Evolutionary conservation across 148 eudicot genomes (phyloP).

Genomic region (Agrostemma githago): DNA sequence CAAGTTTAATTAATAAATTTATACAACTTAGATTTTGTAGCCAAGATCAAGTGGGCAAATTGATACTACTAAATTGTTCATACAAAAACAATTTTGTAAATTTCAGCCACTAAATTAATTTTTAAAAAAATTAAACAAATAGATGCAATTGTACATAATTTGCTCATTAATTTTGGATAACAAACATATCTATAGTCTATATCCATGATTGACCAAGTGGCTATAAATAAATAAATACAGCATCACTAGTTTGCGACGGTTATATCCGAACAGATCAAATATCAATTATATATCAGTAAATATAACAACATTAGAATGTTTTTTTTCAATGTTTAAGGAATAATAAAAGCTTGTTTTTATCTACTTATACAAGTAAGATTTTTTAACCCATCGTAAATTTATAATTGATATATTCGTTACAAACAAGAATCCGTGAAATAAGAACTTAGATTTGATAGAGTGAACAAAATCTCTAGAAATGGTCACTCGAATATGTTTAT

Average conservation of each 20-base stretch:
- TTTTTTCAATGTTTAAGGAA: too few relatives aligned
- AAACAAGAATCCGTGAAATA: too few relatives aligned
- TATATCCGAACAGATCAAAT: too few relatives aligned
- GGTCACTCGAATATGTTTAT: not conserved
- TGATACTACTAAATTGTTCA: not conserved
- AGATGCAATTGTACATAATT: too few relatives aligned
- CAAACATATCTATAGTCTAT: not conserved
- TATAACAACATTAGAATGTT: too few relatives aligned
- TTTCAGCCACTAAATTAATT: not conserved
- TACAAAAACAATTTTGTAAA: too few relatives aligned
- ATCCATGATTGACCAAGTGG: not conserved
- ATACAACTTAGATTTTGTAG: too few relatives aligned
- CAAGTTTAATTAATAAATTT: not conserved
- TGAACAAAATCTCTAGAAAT: not conserved
- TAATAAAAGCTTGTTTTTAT: too few relatives aligned
- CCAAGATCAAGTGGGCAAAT: not conserved
- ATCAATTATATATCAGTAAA: too few relatives aligned
- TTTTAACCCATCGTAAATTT: too few relatives aligned
- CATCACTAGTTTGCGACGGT: not conserved
- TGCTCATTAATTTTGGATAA: not conserved
- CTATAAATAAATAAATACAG: not conserved
- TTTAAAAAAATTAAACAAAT: not conserved
- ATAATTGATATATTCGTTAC: too few relatives aligned
- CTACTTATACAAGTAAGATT: too few relatives aligned
- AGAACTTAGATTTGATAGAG: not conserved